Evolutionary conservation across 2,329 filamentous ascomycete species (phyloP), one percentile per base, ranked within the genome.

Genomic region (Aspergillus neotritici): DNA sequence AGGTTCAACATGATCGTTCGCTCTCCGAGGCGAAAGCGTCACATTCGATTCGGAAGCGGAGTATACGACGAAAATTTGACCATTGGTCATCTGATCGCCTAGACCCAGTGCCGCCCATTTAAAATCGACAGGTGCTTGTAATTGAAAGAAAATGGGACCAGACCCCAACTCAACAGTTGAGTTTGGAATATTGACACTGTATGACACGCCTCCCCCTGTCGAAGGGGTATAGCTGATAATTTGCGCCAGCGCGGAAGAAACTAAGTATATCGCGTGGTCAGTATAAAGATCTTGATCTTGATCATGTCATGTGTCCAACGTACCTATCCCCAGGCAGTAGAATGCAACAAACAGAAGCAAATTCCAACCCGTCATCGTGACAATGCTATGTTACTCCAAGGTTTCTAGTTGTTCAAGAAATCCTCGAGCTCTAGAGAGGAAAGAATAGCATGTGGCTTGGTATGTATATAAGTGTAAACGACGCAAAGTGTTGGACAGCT

Each of bases 21-120:
- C 77, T 4, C 60, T 55, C 15, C 82, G 75, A 2, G 79, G 71
- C 49, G 79, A 83, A 39, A 84, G 58, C 1, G 81, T 84, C 17
- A 84, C 70, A 56, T 83, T 83, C 48, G 76, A 74, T 13, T 36
- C 42, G 14, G 51, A 4, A 52, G 80, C 72, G 37, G 76, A 64
- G 61, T 84, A 84, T 52, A 83, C 69, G 55, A 84, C 51, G 58
- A 84, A 82, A 47, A 84, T 79, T 57, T 79, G 75, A 43, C 79
- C 62, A 28, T 71, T 75, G 10, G 58, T 33, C 81, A 84, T 84
- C 34, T 52, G 47, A 0, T 55, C 52, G 37, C 81, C 81, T 17
- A 76, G 77, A 25, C 78, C 80, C 14, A 83, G 65, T 10, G 71
- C 75, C n/a, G 80, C 70, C 80, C 80, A 84, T 36, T 54, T 47